Evolutionary conservation across 306 rosid genomes (phyloP).

Genomic region (Cajanus cajan): DNA sequence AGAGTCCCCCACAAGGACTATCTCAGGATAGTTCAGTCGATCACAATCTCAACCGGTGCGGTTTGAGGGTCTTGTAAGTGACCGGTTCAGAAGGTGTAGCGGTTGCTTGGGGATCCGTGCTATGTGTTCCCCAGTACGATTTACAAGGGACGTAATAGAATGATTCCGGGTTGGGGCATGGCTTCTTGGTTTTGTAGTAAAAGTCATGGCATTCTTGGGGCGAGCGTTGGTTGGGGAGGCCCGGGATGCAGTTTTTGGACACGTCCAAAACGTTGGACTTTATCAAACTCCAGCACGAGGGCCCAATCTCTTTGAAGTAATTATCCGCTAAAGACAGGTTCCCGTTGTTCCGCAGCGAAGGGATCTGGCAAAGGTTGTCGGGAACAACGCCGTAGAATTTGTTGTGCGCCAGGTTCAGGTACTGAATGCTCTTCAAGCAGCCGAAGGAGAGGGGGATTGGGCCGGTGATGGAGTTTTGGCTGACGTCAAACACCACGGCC

Average conservation of each 20-base stretch:
- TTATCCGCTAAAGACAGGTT: conserved; percentile 46
- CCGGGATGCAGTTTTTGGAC: conserved; percentile 55
- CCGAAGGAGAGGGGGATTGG: conserved; percentile 74
- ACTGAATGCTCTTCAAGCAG: conserved; percentile 48
- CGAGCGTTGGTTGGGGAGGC: conserved; percentile 46
- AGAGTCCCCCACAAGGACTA: background rate
- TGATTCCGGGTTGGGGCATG: conserved; percentile 30
- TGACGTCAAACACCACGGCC: conserved; percentile 57
- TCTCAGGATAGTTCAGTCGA: background rate
- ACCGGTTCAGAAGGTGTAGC: conserved; percentile 33
- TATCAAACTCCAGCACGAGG: conserved; percentile 53
- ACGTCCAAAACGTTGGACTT: conserved; percentile 43
- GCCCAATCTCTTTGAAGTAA: conserved; percentile 62
- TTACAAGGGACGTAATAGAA: conserved; percentile 48
- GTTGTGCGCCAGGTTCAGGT: conserved; percentile 46
- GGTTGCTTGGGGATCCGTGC: background rate
- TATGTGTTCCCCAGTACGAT: background rate
- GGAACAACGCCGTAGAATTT: conserved; percentile 57
- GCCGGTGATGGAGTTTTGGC: conserved; percentile 47
- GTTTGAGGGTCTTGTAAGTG: conserved; percentile 45
- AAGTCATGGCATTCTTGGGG: conserved; percentile 35
- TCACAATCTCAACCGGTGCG: conserved; percentile 35
- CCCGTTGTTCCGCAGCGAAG: conserved; percentile 19
- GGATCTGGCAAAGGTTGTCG: conserved; percentile 55
- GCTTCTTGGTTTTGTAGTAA: background rate